Base-by-base conservation (phyloP, 2,329 filamentous ascomycete species). In the Claviceps paspali region DNA sequence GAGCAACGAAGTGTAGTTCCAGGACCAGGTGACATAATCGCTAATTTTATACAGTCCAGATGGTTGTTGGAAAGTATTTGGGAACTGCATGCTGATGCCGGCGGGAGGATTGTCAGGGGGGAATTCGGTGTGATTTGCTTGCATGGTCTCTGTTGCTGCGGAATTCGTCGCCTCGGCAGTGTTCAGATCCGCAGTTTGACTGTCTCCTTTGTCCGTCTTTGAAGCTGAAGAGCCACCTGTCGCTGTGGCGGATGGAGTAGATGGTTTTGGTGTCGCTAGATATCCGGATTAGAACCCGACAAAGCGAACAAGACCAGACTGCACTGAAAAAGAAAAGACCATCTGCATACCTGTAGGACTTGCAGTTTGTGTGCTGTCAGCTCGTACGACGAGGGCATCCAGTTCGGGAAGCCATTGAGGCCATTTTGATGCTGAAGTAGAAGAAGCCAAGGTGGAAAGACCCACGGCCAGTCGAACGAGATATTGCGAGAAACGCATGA, bases 1-100 rank as follows among this genome's bases (percentile, higher is more conserved):
- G 38, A 64, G 60, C 22, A 80, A 53, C 31, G 67, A 67, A 3
- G 76, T 79, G 59, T 78, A 79, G 57, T 79, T 79, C 73, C 74
- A 80, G 33, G 57, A 65, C 55, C 70, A 74, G 11, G 72, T 78
- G 30, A 77, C 59, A 31, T 61, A 61, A 49, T 76, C 66, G 42
- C 70, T 68, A 42, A 79, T 73, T 49, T 73, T 73, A 63, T 71
- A 77, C 29, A 75, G 62, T 41, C 66, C 60, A 8, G 63, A 60
- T 19, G 61, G 59, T 9, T 58, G 56, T 4, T 55, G 51, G 3
- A 59, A 62, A 6, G 61, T 53, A 28, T 62, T 57, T 1, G 75
- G 75, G 2, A 62, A 66, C 31, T 69, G 46, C 61, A 79, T 68
- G 33, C 61, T 57, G 27, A 76, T 61, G 36, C 62, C 59, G 35